Evolutionary conservation across 1,139 yeast genomes (phyloP).

Genomic region (Kurtzmaniella quercitrusa): DNA sequence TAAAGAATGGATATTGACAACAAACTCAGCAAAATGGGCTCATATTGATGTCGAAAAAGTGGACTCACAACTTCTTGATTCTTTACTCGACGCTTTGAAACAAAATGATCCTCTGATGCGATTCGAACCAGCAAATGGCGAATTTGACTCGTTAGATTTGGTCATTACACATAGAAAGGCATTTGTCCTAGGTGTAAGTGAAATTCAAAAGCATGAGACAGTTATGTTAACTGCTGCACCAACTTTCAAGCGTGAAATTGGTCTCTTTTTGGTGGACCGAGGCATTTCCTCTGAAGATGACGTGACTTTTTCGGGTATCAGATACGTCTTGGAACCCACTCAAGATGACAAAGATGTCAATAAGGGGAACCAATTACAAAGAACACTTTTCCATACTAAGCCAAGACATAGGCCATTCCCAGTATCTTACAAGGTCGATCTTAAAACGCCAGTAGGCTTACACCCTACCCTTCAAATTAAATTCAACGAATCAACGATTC

Average conservation of each 20-base stretch:
- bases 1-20: neutral
- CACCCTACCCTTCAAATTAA: conserved; percentile 31
- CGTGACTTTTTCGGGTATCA: conserved; percentile 30
- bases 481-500: conserved; percentile 3
- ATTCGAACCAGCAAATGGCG: neutral
- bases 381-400: conserved; percentile 41
- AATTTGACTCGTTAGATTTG: conserved; percentile 15
- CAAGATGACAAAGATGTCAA: conserved; percentile 9
- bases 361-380: conserved; percentile 19
- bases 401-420: conserved; percentile 32
- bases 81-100: neutral
- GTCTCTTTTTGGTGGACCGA: conserved; percentile 30
- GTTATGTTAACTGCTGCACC: neutral
- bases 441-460: conserved; percentile 26
- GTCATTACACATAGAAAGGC: conserved; percentile 13
- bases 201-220: neutral
- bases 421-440: conserved; percentile 6
- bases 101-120: neutral
- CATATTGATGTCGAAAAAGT: neutral
- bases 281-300: conserved; percentile 28
- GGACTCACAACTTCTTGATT: neutral
- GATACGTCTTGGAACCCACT: conserved; percentile 23
- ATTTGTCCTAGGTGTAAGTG: conserved; percentile 11
- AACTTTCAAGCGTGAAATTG: conserved; percentile 22
- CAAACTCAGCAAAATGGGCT: neutral